These are phyloP conservation scores for Penicillium italicum DNA, from an alignment of 2,329 filamentous ascomycete species.

Conservation along the genomic window DNA sequence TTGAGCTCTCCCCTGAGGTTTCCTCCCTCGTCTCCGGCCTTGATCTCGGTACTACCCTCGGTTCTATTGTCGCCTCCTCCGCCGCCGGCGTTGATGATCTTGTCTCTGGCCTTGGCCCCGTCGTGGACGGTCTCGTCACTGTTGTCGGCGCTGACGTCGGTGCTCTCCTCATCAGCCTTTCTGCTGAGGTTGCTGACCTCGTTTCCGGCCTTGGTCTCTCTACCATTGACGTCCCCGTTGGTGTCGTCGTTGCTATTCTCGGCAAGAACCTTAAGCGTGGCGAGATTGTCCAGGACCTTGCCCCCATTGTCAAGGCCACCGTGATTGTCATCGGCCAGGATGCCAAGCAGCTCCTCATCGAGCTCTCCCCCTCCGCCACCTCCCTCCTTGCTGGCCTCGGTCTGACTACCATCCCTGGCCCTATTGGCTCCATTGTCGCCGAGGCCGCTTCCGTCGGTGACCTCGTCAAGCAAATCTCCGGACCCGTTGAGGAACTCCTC, in stretches of 20 bases:
- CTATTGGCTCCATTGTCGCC: slow-evolving; percentile 28
- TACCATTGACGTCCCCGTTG: slow-evolving; percentile 27
- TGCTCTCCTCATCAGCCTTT: slow-evolving; percentile 32
- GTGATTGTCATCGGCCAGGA: slow-evolving; percentile 10
- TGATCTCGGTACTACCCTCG: slow-evolving; percentile 27
- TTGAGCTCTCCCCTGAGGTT: slow-evolving; percentile 32
- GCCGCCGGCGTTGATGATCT: slow-evolving; percentile 28
- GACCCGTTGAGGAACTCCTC: slow-evolving; percentile 25
- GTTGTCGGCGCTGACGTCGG: slow-evolving; percentile 29
- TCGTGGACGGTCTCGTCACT: slow-evolving; percentile 29
- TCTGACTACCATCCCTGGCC: slow-evolving; percentile 26
- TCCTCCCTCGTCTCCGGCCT: slow-evolving; percentile 28
- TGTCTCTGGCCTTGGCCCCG: slow-evolving; percentile 23
- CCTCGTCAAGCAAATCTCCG: slow-evolving; percentile 27
- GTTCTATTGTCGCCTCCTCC: slow-evolving; percentile 26
- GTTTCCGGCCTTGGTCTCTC: slow-evolving; percentile 31
- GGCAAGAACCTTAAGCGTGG: slow-evolving; percentile 31
- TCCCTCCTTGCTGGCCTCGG: slow-evolving; percentile 28
- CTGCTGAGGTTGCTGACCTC: slow-evolving; percentile 26
- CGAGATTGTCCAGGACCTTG: slow-evolving; percentile 13
- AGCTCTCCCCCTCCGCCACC: slow-evolving; percentile 24
- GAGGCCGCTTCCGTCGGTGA: slow-evolving; percentile 26
- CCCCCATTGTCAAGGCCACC: slow-evolving; percentile 7
- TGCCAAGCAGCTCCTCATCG: slow-evolving; percentile 12
- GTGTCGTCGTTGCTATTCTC: slow-evolving; percentile 25